phyloP scores from a whole-genome alignment of 805 yeast species.

The Torulaspora microellipsoides region DNA sequence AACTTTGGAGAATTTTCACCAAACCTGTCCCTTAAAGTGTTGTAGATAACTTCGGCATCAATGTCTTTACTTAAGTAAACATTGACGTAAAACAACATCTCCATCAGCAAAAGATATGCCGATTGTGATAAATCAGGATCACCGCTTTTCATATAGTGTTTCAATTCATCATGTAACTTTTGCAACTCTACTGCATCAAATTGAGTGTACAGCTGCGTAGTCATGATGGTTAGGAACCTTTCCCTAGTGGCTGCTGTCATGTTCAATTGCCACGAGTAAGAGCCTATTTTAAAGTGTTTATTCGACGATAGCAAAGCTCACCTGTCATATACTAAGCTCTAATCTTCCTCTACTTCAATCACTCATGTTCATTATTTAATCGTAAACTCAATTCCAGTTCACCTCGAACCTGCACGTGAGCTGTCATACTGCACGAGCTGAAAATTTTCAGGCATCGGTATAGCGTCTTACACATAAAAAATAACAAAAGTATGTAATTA shows the following conservation, averaged over 20 bases:
- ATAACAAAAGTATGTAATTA: neutral
- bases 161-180: slow-evolving; percentile 39
- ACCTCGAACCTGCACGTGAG: neutral
- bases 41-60: slow-evolving; percentile 65
- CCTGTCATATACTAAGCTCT: too few species aligned
- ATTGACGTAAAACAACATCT: slow-evolving; percentile 65
- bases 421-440: neutral
- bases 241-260: slow-evolving; percentile 32
- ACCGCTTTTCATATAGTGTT: slow-evolving; percentile 19
- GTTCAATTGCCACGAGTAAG: too few species aligned
- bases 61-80: slow-evolving; percentile 59
- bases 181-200: slow-evolving; percentile 43
- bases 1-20: slow-evolving; percentile 40
- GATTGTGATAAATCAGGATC: slow-evolving; percentile 30
- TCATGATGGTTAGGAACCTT: slow-evolving; percentile 47
- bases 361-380: too few species aligned
- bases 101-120: slow-evolving; percentile 55
- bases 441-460: slow-evolving; percentile 11
- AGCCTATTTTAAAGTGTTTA: too few species aligned
- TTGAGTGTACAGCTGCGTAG: slow-evolving; percentile 47
- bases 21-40: slow-evolving; percentile 63
- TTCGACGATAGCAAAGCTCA: too few species aligned
- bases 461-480: neutral
- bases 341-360: too few species aligned
- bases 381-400: too few species aligned